Evolutionary conservation across 306 rosid species (phyloP), one percentile per base, ranked within the genome.

Genomic region (Quillaja saponaria): DNA sequence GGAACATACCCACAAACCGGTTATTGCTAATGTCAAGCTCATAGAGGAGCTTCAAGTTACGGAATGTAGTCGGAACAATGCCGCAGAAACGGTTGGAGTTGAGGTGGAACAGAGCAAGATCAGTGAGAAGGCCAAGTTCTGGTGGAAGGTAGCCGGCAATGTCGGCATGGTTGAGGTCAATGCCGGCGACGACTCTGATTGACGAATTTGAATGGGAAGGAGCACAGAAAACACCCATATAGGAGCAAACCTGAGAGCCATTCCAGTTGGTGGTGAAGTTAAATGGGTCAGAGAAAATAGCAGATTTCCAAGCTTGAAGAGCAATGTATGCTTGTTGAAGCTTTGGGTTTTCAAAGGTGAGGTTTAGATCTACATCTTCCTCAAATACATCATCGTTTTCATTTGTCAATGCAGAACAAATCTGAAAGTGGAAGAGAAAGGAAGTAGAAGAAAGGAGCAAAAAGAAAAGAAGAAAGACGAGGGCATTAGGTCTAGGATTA

Each of bases 31-130:
- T 70, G 71, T 87, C 87, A 55, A 87, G 72, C 61, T 82, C 95
- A 39, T 59, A 71, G 19, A 90, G 79, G 3, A 86, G 79, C 57
- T 55, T 68, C 49, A 82, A 17, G 12, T 16, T 69, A 0, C 75
- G 58, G 31, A 86, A 84, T 17, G 34, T 81, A 75, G 61, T 78
- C 0, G 95, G 90, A 8, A 86, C 81, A 1, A 60, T 80, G 42
- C 89, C 91, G 13, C 90, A 90, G 55, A 90, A 86, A 14, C 91
- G 78, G 64, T 90, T 82, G 4, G 95, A 71, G 84, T 82, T 86
- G 4, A 83, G 33, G 56, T 86, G 95, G 51, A 90, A 75, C 21
- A 86, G 63, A 1, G 87, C 74, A 0, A 86, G 85, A 80, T 86
- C 87, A 13, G 42, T 6, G 4, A 84, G 75, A 0, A 77, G 60